Evolutionary conservation across 306 rosid species (phyloP), one percentile per base, ranked within the genome.

Genomic region (Prunus mongolica): DNA sequence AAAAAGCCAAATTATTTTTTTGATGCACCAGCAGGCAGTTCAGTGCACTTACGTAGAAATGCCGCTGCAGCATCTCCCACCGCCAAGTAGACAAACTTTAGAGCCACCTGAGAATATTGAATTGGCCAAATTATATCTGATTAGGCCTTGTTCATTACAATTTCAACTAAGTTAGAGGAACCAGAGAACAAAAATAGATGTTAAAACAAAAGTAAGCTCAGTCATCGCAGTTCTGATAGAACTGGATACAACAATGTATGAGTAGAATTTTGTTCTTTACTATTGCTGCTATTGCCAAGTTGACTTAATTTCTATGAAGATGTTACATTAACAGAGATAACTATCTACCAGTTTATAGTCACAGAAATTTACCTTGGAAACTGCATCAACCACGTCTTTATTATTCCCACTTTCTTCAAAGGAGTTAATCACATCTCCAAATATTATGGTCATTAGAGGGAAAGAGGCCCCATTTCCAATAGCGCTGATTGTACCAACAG

Each of bases 1-100:
- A 54, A 64, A 22, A 28, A 69, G 16, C 61, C 65, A 76, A 30
- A 76, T 15, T 63, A 20, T 41, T 38, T 11, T 54, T 67, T 73
- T 64, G 28, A 66, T 76, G 41, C 41, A 25, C 18, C 69, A 7
- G 22, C 73, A 27, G 51, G 67, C 67, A 67, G 69, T 55, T 2
- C 2, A 5, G 12, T 75, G 63, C 52, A 74, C 96, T 89, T 82
- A 91, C 98, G 96, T 64, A 88, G 58, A 84, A 85, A 84, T 22
- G 95, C 76, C 0, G 89, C 91, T 1, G 72, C 20, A 58, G 85
- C 89, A 72, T 89, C 41, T n/a, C 97, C 98, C 44, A 79, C 58
- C 15, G 87, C 98, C 87, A 93, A 82, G 88, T 89, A 91, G 15
- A 93, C 74, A 38, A 86, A 93, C 60, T 85, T 78, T 20, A 93